Evolutionary conservation across 495 filamentous ascomycete species (phyloP), one percentile per base, ranked within the genome.

Genomic region (Tuber aestivum): DNA sequence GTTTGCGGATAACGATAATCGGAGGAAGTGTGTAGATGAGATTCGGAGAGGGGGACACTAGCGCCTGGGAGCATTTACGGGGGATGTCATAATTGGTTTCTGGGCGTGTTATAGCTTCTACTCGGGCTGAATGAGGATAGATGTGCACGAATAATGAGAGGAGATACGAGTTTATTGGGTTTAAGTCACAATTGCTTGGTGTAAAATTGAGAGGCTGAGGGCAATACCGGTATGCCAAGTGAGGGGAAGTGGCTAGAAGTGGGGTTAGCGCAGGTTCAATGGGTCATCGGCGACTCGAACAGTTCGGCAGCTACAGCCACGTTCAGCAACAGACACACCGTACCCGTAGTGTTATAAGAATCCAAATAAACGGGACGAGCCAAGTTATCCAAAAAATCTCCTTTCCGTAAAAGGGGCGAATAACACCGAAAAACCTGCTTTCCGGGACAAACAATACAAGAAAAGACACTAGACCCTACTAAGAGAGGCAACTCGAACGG

Each of bases 1-100:
- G 82, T 99, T 99, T 86, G 94, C 94, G 74, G 95, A 97, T 83
- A 94, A 92, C 80, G 87, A 91, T 40, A 85, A 92, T 80, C 89
- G 94, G 69, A 88, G 92, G 81, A 90, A 89, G 79, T 91, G 92
- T 37, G 90, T 97, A 73, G 87, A 86, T 75, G 93, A 97, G 84
- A 97, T 99, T 61, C 77, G 80, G 73, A 74, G 77, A 40, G 65
- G 61, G 71, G 37, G 16, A 41, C 38, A 41, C 42, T 69, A 35
- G 38, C 72, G 18, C 6, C 16, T 23, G n/a, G 27, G n/a, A 68
- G 37, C 18, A 35, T 12, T 44, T 73, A 38, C 68, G 35, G 45
- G 38, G 32, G 3, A 5, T 4, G 14, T 65, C 35, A 35, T 32
- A 35, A 35, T 35, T 18, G 56, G 56, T 35, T 35, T 10, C 32